A percentile compares a stretch with the other conserved stretches of the same genome.
Evolutionary conservation across 2,329 filamentous ascomycete genomes (phyloP).

Genomic region (Ceratocystis lukuohia): DNA sequence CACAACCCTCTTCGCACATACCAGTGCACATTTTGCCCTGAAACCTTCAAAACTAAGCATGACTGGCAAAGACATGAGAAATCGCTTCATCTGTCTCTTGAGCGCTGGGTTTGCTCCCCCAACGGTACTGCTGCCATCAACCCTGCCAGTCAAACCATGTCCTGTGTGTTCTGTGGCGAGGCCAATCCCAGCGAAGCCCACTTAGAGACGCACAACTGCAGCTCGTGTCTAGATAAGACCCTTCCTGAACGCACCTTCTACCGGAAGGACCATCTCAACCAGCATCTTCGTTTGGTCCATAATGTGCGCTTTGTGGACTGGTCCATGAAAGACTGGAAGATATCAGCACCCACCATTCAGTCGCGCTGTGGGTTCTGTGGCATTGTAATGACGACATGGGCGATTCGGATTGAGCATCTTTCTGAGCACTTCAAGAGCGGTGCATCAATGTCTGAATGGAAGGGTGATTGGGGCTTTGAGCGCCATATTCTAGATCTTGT

Average conservation of each 20-base stretch:
- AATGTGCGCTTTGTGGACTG: slow-evolving; percentile 45
- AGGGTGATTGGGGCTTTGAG: slow-evolving; percentile 57
- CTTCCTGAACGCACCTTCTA: slow-evolving; percentile 51
- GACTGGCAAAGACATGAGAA: slow-evolving; percentile 62
- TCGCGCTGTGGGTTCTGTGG: slow-evolving; percentile 55
- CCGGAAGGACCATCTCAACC: slow-evolving; percentile 52
- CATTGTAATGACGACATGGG: slow-evolving; percentile 48
- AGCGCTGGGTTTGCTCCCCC: slow-evolving; percentile 51
- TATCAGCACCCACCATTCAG: slow-evolving; percentile 45
- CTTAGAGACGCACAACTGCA: slow-evolving; percentile 45
- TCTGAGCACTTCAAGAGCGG: slow-evolving; percentile 56
- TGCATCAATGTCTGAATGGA: slow-evolving; percentile 55
- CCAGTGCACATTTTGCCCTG: slow-evolving; percentile 57
- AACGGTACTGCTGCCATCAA: slow-evolving; percentile 43
- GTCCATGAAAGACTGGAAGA: slow-evolving; percentile 54
- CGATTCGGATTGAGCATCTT: slow-evolving; percentile 45
- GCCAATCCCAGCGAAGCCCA: slow-evolving; percentile 42
- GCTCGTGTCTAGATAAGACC: slow-evolving; percentile 52
- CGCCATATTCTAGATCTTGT: slow-evolving; percentile 46
- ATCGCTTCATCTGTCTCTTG: slow-evolving; percentile 50
- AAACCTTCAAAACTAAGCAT: slow-evolving; percentile 54
- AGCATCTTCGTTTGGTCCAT: slow-evolving; percentile 51
- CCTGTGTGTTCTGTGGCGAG: slow-evolving; percentile 48
- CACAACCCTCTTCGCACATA: slow-evolving; percentile 40
- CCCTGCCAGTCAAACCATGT: slow-evolving; percentile 42